Percentiles rank a stretch among this genome's conserved stretches.
phyloP scores from a whole-genome alignment of 106 monocot genomes.

The Acorus calamus region DNA sequence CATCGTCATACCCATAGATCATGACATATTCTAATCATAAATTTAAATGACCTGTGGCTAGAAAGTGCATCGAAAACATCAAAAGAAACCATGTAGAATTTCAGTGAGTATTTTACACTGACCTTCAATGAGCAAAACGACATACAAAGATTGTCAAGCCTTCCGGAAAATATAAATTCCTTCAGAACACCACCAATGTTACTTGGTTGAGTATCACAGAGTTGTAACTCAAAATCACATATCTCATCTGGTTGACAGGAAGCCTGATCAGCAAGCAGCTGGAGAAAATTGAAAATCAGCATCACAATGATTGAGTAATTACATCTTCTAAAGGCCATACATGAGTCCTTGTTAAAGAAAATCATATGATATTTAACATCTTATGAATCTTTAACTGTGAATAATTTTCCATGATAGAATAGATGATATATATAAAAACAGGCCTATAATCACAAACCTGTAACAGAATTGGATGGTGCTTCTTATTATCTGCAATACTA shows the following conservation, averaged over 20 bases:
- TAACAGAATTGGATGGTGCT: slow-evolving; percentile 63
- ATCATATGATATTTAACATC: too few relatives aligned
- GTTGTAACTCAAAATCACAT: slow-evolving; percentile 93
- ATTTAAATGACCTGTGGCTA: too few relatives aligned
- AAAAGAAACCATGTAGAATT: too few relatives aligned
- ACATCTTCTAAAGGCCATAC: neutral
- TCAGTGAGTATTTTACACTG: neutral
- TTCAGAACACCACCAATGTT: slow-evolving; percentile 64
- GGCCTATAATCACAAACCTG: slow-evolving; percentile 38
- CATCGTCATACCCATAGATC: too few relatives aligned
- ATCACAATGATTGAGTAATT: neutral
- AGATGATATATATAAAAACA: too few relatives aligned
- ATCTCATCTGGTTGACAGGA: slow-evolving; percentile 63
- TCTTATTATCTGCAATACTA: slow-evolving; percentile 34
- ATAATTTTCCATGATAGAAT: too few relatives aligned
- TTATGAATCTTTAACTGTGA: too few relatives aligned
- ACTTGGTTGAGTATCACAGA: slow-evolving; percentile 97
- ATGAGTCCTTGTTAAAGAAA: too few relatives aligned
- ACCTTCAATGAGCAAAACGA: slow-evolving; percentile 96
- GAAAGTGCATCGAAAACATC: too few relatives aligned
- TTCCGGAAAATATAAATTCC: slow-evolving; percentile 95
- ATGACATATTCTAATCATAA: too few relatives aligned
- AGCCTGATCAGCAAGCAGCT: slow-evolving; percentile 68
- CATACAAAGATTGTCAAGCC: slow-evolving; percentile 98
- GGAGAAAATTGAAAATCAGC: slow-evolving; percentile 10